Evolutionary conservation across 805 yeast species (phyloP), one percentile per base, ranked within the genome.

Genomic region (Lipomyces kockii): DNA sequence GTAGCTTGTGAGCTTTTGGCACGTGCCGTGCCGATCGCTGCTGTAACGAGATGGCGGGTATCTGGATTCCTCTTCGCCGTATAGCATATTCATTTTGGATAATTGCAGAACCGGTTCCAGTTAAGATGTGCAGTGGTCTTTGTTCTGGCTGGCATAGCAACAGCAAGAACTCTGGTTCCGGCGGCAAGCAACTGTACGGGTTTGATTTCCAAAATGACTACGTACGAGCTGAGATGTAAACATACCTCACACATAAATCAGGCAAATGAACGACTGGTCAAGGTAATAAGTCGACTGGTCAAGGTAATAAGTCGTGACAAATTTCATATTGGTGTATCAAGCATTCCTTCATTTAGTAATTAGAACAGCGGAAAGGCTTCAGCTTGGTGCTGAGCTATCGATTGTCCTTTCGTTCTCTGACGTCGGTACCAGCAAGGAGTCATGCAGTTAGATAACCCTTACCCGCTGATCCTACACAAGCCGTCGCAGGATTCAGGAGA

Each of bases 21-120:
- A n/a, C 49, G 49, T 43, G 49, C n/a, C 20, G 49, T 43, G 49
- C 49, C 22, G 22, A 43, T 43, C 49, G 49, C 49, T n/a, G 49
- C 49, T 43, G 22, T n/a, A 43, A n/a, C 49, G 9, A 43, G 49
- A 43, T 43, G 49, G 49, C 49, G 49, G 49, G 1, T 22, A 17
- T 17, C 49, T n/a, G n/a, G 49, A n/a, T 43, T 17, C 49, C 49
- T 43, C 49, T 43, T 43, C 49, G 49, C 20, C 20, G 49, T 43
- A 43, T 43, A 43, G 49, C 49, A 43, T 43, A n/a, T n/a, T 43
- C 22, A 39, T 43, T 43, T 43, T 43, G 49, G 49, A 43, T 43
- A n/a, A 2, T 43, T 39, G 49, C 1, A 43, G 49, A 43, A 43
- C 22, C 5, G 22, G 11, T 43, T 43, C 49, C 49, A 43, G 6